Evolutionary conservation across 2,329 filamentous ascomycete genomes (phyloP).

Genomic region (Ophiobolus disseminans): DNA sequence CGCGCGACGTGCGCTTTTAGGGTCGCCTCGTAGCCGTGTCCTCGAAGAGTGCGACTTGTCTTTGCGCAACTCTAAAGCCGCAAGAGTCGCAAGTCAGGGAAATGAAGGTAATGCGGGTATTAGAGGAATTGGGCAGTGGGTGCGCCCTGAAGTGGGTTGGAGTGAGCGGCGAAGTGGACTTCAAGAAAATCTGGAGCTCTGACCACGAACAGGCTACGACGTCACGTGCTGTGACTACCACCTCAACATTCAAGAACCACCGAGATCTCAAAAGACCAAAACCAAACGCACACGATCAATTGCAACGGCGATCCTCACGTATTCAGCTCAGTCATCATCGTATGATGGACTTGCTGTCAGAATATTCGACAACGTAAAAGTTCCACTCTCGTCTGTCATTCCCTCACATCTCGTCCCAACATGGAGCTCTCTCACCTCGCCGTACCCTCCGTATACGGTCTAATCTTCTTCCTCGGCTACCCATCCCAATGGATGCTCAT

Average conservation of each 20-base stretch:
- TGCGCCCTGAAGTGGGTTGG: conserved; percentile 31
- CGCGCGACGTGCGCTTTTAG: conserved; percentile 30
- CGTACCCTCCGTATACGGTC: conserved; percentile 69
- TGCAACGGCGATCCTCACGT: no score
- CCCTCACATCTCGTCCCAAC: conserved; percentile 4
- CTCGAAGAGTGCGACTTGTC: conserved; percentile 13
- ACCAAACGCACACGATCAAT: no score
- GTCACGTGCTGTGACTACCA: conserved; percentile 2
- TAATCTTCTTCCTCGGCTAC: conserved; percentile 75
- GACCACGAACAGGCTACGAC: conserved; percentile 1
- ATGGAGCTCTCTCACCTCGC: conserved; percentile 58
- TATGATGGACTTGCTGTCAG: no score
- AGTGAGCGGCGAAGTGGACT: conserved; percentile 21
- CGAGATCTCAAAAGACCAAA: no score
- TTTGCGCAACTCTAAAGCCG: conserved; percentile 6
- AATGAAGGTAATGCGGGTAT: conserved; percentile 12
- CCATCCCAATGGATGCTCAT: conserved; percentile 75
- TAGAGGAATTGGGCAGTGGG: conserved; percentile 25
- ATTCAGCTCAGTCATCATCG: no score
- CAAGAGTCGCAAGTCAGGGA: conserved; percentile 15
- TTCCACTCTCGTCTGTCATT: conserved; percentile 4
- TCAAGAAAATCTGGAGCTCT: conserved; percentile 21
- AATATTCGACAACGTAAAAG: neutral
- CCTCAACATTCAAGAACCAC: no score
- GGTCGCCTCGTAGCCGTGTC: conserved; percentile 13